Base-by-base conservation (phyloP, 768 basidiomycete species). In the Chlorophyllum brunneum region DNA sequence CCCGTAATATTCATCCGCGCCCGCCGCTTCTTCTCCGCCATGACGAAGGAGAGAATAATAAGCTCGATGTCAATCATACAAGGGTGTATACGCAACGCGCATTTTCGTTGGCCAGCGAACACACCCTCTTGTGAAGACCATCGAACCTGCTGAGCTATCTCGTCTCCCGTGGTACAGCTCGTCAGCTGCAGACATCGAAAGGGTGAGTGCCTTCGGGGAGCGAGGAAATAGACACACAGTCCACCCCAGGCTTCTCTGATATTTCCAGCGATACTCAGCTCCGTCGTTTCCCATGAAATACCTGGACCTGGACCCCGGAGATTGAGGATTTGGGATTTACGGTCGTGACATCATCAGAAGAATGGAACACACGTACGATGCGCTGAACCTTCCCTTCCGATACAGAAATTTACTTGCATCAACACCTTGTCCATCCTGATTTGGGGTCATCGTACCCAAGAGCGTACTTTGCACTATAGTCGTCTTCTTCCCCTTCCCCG, bases 251-350 rank as follows among this genome's bases (percentile, higher is more conserved):
- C 66, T 67, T 55, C 67, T 72, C 31, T 67, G 56, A 46, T 61
- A 56, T 56, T 75, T 79, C 80, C 79, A 80, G 33, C 69, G 63
- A 62, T 80, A 81, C 59, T 78, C 77, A 20, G 67, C 44, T n/a
- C 67, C 69, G 58, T 78, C 76, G 54, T 77, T 69, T 10, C 75
- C 79, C 10, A 77, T 54, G 52, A 81, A 81, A 56, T 77, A 78
- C 13, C 75, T 70, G 34, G 74, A 67, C 33, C 79, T 80, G 54
- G 29, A 18, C 29, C 15, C 51, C 15, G 11, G 48, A 48, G 3
- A 36, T 33, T 26, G 30, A 18, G n/a, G n/a, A n/a, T n/a, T n/a
- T n/a, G n/a, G n/a, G n/a, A n/a, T n/a, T n/a, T n/a, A n/a, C n/a
- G n/a, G n/a, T n/a, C n/a, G 33, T 22, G 34, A 41, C 44, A 54